phyloP scores from a whole-genome alignment of 768 basidiomycete genomes.

The Chiua virens region DNA sequence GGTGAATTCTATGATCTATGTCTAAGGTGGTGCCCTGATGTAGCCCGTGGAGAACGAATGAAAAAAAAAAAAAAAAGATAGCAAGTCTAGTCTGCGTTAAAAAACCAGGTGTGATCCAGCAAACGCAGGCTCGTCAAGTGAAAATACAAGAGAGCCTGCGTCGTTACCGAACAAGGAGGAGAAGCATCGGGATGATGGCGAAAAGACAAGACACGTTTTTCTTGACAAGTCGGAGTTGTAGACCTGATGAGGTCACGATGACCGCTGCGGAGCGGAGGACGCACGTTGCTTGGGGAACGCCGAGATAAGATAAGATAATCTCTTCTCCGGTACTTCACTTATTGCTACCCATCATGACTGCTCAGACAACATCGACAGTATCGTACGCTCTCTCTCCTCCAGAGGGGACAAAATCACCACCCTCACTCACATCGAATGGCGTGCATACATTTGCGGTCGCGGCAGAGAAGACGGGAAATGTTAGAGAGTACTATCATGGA shows the following conservation, averaged over 20 bases:
- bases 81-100: too few species aligned
- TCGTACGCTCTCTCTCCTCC: conserved; percentile 27
- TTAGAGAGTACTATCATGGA: conserved; percentile 45
- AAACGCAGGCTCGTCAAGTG: conserved; percentile 21
- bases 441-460: conserved; percentile 26
- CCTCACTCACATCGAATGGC: conserved; percentile 21
- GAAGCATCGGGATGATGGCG: conserved; percentile 38
- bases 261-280: background rate
- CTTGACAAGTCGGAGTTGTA: conserved; percentile 12
- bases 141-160: conserved; percentile 37
- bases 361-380: conserved; percentile 13
- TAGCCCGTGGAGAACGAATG: too few species aligned
- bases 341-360: conserved; percentile 20
- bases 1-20: too few species aligned
- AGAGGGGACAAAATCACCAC: conserved; percentile 10
- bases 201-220: conserved; percentile 2
- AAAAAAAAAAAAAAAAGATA: too few species aligned
- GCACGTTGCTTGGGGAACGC: conserved; percentile 3
- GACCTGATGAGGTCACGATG: background rate
- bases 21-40: too few species aligned
- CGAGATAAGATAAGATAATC: conserved; percentile 26
- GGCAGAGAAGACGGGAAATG: conserved; percentile 14
- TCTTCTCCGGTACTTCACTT: background rate
- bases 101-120: conserved; percentile 4
- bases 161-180: conserved; percentile 53